A percentile compares a stretch with the other conserved stretches of the same genome.
Conservation (phyloP, 345 rosid species). For the Hibiscus syriacus region DNA sequence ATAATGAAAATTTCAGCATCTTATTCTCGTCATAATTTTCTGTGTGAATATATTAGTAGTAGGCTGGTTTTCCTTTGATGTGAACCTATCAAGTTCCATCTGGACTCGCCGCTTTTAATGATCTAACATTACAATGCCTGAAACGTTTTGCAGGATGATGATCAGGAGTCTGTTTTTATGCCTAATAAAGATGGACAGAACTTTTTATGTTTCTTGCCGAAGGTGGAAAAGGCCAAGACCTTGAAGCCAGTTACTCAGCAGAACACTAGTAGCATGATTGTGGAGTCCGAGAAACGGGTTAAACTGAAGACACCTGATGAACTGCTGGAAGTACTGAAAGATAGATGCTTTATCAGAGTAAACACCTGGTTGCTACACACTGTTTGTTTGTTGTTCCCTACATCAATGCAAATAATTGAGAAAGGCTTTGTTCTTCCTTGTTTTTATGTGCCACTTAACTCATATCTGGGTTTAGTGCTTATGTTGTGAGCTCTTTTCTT, state of each 20-base stretch:
- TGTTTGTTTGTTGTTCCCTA: background rate
- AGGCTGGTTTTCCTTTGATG: no score
- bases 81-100: no score
- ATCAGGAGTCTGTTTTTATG: slow-evolving; percentile 70
- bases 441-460: background rate
- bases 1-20: background rate
- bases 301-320: slow-evolving; percentile 89
- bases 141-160: no score
- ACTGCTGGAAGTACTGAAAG: slow-evolving; percentile 60
- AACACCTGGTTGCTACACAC: slow-evolving; percentile 15
- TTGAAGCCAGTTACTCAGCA: slow-evolving; percentile 37
- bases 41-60: background rate
- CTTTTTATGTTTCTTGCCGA: slow-evolving; percentile 69
- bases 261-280: slow-evolving; percentile 62
- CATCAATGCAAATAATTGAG: background rate
- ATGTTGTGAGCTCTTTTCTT: no score
- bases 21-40: background rate
- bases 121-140: no score
- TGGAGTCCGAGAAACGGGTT: no score
- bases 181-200: slow-evolving; percentile 54
- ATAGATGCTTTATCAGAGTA: slow-evolving; percentile 56
- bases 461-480: no score
- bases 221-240: slow-evolving; percentile 53
- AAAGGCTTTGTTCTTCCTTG: background rate
- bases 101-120: no score